These are phyloP conservation scores for Scheffersomyces stipitis DNA, from an alignment of 805 yeast species.

Conservation along the genomic window DNA sequence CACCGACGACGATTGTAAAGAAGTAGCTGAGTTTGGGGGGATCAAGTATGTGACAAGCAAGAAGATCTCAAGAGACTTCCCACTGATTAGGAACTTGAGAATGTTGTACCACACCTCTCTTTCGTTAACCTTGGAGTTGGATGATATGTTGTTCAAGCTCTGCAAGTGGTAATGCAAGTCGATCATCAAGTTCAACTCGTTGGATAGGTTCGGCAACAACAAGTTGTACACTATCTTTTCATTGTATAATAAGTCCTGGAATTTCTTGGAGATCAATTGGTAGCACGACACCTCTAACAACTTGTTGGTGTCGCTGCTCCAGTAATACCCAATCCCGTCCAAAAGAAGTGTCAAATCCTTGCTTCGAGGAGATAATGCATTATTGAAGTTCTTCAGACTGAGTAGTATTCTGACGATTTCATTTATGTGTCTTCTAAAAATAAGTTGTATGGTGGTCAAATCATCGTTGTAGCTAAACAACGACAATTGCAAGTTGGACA, in stretches of 20 bases:
- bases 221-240: constrained; percentile 33
- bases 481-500: constrained; percentile 42
- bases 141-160: constrained; percentile 24
- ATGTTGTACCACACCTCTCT: constrained; percentile 44
- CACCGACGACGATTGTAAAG: constrained; percentile 34
- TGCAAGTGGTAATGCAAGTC: constrained; percentile 44
- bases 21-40: constrained; percentile 40
- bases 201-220: constrained; percentile 33
- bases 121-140: constrained; percentile 21
- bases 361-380: constrained; percentile 12
- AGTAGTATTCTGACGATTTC: constrained; percentile 40
- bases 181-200: constrained; percentile 42
- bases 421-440: constrained; percentile 44
- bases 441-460: constrained; percentile 43
- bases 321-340: constrained; percentile 44
- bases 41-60: constrained; percentile 39
- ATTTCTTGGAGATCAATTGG: constrained; percentile 35
- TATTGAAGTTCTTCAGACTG: constrained; percentile 37
- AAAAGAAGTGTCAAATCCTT: constrained; percentile 26
- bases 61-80: constrained; percentile 40
- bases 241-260: constrained; percentile 31
- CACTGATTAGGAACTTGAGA: constrained; percentile 41
- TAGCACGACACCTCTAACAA: constrained; percentile 42
- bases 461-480: constrained; percentile 48
- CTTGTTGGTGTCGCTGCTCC: constrained; percentile 43